Evolutionary conservation across 306 rosid genomes (phyloP).

Genomic region (Hylodesmum podocarpum): DNA sequence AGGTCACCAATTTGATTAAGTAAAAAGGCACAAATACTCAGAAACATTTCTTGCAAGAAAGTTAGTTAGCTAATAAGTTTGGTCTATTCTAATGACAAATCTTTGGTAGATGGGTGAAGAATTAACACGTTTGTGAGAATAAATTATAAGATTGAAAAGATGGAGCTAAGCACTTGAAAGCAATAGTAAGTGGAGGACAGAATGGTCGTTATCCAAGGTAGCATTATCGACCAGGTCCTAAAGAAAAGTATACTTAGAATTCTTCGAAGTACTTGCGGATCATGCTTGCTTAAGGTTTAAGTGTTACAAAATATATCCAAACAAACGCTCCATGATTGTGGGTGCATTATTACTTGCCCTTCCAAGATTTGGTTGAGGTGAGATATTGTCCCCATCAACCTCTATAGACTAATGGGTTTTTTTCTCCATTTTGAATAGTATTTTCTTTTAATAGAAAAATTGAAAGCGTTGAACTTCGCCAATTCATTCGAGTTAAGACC

Average conservation of each 20-base stretch:
- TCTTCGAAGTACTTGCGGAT: slow-evolving; percentile 12
- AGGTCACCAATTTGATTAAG: neutral
- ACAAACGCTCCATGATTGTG: slow-evolving; percentile 7
- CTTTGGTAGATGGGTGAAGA: neutral
- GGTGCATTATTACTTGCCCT: slow-evolving; percentile 19
- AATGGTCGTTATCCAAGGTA: slow-evolving; percentile 37
- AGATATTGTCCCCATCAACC: neutral
- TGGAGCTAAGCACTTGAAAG: slow-evolving; percentile 4
- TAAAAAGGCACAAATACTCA: neutral
- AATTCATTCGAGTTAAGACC: no score
- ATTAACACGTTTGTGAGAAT: neutral
- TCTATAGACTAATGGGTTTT: neutral
- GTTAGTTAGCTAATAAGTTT: neutral
- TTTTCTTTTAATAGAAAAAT: no score
- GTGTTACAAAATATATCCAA: slow-evolving; percentile 15
- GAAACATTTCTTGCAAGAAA: neutral
- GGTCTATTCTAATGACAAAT: slow-evolving; percentile 23
- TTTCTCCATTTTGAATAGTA: neutral
- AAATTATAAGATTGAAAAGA: neutral
- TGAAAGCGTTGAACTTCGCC: no score
- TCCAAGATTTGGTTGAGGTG: neutral
- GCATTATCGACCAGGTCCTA: slow-evolving; percentile 36
- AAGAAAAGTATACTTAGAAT: slow-evolving; percentile 25
- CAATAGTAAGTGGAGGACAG: slow-evolving; percentile 36
- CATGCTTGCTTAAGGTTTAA: slow-evolving; percentile 38